phyloP scores from a whole-genome alignment of 257 asterid species.

The Perilla frutescens region DNA sequence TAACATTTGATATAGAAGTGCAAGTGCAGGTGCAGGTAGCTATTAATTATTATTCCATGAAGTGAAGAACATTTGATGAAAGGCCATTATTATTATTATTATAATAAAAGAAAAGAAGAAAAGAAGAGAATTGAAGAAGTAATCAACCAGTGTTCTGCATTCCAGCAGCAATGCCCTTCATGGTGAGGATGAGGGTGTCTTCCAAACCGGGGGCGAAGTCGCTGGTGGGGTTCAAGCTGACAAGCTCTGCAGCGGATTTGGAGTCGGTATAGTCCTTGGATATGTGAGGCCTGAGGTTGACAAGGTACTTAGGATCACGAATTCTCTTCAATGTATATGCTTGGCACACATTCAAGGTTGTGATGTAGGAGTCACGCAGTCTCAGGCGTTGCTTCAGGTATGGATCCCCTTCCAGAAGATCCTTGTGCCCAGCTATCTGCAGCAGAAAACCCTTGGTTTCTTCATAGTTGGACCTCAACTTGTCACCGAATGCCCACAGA shows the following conservation, averaged over 20 bases:
- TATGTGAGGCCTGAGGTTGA: conserved; percentile 59
- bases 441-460: conserved; percentile 60
- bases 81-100: too few relatives aligned
- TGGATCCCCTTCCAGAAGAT: conserved; percentile 64
- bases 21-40: too few relatives aligned
- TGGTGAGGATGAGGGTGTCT: conserved; percentile 72
- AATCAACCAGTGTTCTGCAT: conserved; percentile 59
- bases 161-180: conserved; percentile 82
- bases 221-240: conserved; percentile 61
- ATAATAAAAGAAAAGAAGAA: background rate
- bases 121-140: background rate
- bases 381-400: conserved; percentile 62
- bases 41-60: too few relatives aligned
- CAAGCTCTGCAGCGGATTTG: conserved; percentile 60
- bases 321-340: conserved; percentile 64
- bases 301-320: conserved; percentile 64
- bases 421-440: conserved; percentile 73
- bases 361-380: conserved; percentile 64
- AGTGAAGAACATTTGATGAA: too few relatives aligned
- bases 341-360: conserved; percentile 63
- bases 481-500: conserved; percentile 55
- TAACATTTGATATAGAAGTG: too few relatives aligned
- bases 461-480: conserved; percentile 58
- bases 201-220: conserved; percentile 75
- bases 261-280: conserved; percentile 54